phyloP scores from a whole-genome alignment of 331 rosid species.

The Telfairia occidentalis region DNA sequence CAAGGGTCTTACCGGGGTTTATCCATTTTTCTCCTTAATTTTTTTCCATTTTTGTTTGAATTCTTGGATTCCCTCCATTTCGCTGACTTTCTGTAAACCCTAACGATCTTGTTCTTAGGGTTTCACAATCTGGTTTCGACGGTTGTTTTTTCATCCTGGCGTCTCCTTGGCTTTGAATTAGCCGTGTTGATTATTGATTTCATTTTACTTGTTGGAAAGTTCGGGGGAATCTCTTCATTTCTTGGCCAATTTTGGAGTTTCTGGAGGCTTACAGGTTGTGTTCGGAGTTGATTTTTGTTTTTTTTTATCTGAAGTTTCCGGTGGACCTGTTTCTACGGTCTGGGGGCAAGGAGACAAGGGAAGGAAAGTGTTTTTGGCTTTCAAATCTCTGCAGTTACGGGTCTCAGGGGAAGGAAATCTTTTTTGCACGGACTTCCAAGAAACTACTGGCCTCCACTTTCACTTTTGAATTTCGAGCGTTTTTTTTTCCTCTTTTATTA shows the following conservation, averaged over 20 bases:
- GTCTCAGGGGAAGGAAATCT: neutral
- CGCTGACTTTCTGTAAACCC: neutral
- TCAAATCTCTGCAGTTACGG: neutral
- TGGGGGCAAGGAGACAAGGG: no score
- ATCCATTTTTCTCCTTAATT: slow-evolving; percentile 1
- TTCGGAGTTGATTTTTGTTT: neutral
- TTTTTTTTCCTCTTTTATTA: neutral
- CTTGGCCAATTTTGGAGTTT: neutral
- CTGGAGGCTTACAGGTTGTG: neutral
- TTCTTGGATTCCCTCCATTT: slow-evolving; percentile 16
- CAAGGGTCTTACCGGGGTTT: slow-evolving; percentile 13
- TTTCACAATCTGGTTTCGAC: neutral
- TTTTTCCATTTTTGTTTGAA: slow-evolving; percentile 1
- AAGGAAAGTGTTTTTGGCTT: no score
- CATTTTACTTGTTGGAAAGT: neutral
- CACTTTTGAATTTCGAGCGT: neutral
- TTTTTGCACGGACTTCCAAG: neutral
- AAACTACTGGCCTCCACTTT: neutral
- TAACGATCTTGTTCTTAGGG: slow-evolving; percentile 12
- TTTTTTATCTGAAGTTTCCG: neutral
- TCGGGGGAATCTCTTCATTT: neutral
- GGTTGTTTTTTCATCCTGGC: neutral
- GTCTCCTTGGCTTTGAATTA: neutral
- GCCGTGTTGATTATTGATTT: neutral
- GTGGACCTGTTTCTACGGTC: neutral